phyloP scores from a whole-genome alignment of 2,329 filamentous ascomycete species.

The Colletotrichum navitas region DNA sequence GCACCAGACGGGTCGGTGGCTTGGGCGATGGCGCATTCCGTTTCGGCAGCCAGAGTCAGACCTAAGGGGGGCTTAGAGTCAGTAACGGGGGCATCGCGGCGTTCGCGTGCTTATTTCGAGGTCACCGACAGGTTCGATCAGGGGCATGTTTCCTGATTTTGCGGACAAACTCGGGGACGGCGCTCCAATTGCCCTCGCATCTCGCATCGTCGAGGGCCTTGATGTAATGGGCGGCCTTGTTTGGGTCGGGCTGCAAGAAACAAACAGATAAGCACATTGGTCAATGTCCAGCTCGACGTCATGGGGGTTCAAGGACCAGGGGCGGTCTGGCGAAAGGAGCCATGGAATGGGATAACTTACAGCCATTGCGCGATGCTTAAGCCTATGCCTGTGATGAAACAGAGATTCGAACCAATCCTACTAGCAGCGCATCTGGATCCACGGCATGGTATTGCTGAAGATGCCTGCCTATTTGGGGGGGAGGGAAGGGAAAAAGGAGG shows the following conservation, averaged over 20 bases:
- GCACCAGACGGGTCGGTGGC: slow-evolving; percentile 59
- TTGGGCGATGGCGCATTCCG: slow-evolving; percentile 74
- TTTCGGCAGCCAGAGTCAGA: slow-evolving; percentile 76
- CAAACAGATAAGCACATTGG: slow-evolving; percentile 23
- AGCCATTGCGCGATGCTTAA: slow-evolving; percentile 50
- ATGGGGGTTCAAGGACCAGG: slow-evolving; percentile 33
- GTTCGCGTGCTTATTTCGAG: slow-evolving; percentile 23
- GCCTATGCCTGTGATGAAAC: slow-evolving; percentile 15
- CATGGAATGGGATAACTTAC: slow-evolving; percentile 47
- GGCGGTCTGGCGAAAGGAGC: slow-evolving; percentile 9
- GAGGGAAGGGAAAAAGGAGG: background rate
- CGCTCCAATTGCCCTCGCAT: slow-evolving; percentile 88
- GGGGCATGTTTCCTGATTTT: slow-evolving; percentile 96
- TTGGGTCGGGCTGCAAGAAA: slow-evolving; percentile 47
- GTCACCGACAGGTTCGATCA: slow-evolving; percentile 79
- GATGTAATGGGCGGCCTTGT: slow-evolving; percentile 87
- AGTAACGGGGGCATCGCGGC: slow-evolving; percentile 38
- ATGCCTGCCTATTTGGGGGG: slow-evolving; percentile 14
- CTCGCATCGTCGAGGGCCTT: slow-evolving; percentile 86
- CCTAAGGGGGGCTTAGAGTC: slow-evolving; percentile 59
- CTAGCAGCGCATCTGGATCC: slow-evolving; percentile 35
- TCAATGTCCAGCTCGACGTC: slow-evolving; percentile 41
- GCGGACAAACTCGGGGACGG: slow-evolving; percentile 87
- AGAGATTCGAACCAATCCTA: slow-evolving; percentile 32
- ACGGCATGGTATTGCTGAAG: slow-evolving; percentile 31